Conservation (phyloP, 805 yeast genomes). For the Wickerhamiella slavikovae region DNA sequence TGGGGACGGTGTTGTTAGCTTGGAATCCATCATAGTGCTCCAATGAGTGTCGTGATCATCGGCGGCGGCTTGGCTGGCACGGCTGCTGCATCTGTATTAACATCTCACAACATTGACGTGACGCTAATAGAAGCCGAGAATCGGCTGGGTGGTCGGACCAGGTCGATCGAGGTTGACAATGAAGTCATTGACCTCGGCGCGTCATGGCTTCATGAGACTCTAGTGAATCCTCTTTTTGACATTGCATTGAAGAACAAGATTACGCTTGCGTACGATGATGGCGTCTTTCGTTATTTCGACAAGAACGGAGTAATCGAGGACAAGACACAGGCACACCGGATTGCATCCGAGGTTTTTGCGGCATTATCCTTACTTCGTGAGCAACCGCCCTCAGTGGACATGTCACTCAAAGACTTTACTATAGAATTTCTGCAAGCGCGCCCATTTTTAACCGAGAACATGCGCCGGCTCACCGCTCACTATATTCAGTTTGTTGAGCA, state of each 20-base stretch:
- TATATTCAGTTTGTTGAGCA: constrained; percentile 42
- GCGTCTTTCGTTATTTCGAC: constrained; percentile 16
- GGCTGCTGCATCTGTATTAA: constrained; percentile 41
- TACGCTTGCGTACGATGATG: constrained; percentile 28
- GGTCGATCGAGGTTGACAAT: constrained; percentile 18
- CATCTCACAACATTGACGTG: constrained; percentile 25
- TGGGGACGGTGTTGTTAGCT: too few species aligned
- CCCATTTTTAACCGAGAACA: constrained; percentile 19
- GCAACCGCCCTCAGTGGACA: constrained; percentile 28
- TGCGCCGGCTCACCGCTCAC: constrained; percentile 31
- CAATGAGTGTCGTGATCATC: constrained; percentile 29
- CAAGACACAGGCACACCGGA: constrained; percentile 11
- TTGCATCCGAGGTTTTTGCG: constrained; percentile 36
- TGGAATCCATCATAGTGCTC: too few species aligned
- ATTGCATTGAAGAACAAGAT: constrained; percentile 20
- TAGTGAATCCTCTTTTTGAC: constrained; percentile 42
- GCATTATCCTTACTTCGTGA: constrained; percentile 35
- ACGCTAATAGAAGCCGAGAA: constrained; percentile 44
- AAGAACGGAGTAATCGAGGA: constrained; percentile 16
- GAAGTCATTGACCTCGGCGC: constrained; percentile 55
- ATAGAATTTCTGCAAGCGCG: constrained; percentile 23
- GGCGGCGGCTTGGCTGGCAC: constrained; percentile 78
- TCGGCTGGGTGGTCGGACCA: constrained; percentile 48
- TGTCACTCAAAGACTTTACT: constrained; percentile 30
- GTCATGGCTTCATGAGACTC: constrained; percentile 75